phyloP scores from a whole-genome alignment of 148 eudicot species.

The Cornus suecica region DNA sequence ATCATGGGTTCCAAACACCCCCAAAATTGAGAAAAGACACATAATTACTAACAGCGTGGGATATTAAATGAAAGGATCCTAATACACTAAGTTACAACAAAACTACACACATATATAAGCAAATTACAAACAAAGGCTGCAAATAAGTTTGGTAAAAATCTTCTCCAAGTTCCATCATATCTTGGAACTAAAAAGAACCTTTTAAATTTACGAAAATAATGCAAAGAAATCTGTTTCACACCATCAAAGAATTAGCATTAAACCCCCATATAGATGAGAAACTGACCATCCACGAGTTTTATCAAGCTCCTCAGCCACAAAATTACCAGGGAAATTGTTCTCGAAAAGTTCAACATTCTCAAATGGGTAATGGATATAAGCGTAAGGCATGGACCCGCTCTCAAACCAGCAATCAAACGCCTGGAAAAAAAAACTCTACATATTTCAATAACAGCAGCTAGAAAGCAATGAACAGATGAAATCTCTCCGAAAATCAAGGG shows the following conservation, averaged over 20 bases:
- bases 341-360: slow-evolving; percentile 83
- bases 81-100: background rate
- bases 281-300: slow-evolving; percentile 97
- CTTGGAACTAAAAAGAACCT: background rate
- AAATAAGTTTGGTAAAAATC: background rate
- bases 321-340: slow-evolving; percentile 89
- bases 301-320: slow-evolving; percentile 98
- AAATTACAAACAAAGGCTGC: too few species aligned
- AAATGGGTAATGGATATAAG: slow-evolving; percentile 94
- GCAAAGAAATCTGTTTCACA: background rate
- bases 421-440: slow-evolving; percentile 30
- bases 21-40: too few species aligned
- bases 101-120: too few species aligned
- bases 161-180: background rate
- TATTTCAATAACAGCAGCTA: background rate
- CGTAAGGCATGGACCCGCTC: slow-evolving; percentile 99
- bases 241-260: background rate
- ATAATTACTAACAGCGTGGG: too few species aligned
- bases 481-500: too few species aligned
- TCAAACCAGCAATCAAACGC: slow-evolving; percentile 99
- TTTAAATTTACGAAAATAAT: too few species aligned
- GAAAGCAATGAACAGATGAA: too few species aligned
- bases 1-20: too few species aligned
- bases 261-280: background rate
- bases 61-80: too few species aligned